phyloP scores from a whole-genome alignment of 345 rosid genomes.

The Firmiana major region DNA sequence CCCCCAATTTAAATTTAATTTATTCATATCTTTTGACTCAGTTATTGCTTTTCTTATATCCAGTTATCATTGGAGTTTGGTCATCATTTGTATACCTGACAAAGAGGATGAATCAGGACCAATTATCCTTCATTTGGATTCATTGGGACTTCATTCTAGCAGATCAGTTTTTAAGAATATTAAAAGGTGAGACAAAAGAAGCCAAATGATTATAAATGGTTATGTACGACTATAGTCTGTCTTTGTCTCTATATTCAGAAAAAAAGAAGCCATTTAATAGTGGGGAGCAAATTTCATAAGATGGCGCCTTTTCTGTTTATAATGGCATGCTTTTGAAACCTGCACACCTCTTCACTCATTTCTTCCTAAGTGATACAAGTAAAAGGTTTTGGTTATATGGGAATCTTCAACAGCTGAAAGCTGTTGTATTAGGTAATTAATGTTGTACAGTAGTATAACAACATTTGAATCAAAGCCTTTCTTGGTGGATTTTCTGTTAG shows the following conservation, averaged over 20 bases:
- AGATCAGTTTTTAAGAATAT: conserved; percentile 55
- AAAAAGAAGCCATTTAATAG: not conserved
- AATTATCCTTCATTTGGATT: conserved; percentile 85
- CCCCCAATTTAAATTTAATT: conserved; percentile 3
- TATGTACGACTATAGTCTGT: not conserved
- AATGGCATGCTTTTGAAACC: not conserved
- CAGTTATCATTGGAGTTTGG: conserved; percentile 97
- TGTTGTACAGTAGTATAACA: not conserved
- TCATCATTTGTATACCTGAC: conserved; percentile 82
- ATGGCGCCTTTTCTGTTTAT: not conserved
- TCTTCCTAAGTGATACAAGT: not conserved
- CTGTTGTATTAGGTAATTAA: not conserved
- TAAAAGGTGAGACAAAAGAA: conserved; percentile 56
- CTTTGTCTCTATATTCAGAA: not conserved
- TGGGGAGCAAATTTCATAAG: not conserved
- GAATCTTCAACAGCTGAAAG: not conserved
- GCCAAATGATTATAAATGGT: not conserved
- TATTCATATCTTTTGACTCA: conserved; percentile 10
- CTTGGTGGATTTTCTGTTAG: not conserved
- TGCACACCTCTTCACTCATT: not conserved
- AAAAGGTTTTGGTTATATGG: not conserved
- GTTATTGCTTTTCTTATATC: conserved; percentile 22
- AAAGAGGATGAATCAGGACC: conserved; percentile 75
- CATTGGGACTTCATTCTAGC: conserved; percentile 70
- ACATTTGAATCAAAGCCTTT: not conserved